Percentiles rank a stretch among this genome's conserved stretches.
phyloP scores from a whole-genome alignment of 805 yeast genomes.

The Wickerhamomyces rabaulensis region DNA sequence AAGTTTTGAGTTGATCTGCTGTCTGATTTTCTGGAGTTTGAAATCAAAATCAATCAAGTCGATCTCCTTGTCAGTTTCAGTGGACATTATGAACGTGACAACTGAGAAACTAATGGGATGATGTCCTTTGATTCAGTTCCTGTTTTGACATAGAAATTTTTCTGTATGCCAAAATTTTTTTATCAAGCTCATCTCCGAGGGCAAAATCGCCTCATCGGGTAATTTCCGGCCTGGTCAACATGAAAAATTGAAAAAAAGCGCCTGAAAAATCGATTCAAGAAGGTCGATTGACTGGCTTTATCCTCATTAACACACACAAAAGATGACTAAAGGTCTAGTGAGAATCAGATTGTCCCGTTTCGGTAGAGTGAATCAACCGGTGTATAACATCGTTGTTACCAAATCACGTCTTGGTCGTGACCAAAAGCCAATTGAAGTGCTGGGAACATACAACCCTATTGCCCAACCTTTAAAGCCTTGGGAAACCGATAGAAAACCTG shows the following conservation, averaged over 20 bases:
- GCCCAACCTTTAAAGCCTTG: constrained; percentile 66
- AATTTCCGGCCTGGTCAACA: neutral
- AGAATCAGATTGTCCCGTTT: constrained; percentile 89
- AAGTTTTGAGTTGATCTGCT: constrained; percentile 71
- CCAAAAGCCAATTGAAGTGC: constrained; percentile 85
- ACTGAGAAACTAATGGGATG: neutral
- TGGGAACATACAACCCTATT: constrained; percentile 88
- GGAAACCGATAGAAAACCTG: constrained; percentile 51
- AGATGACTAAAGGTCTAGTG: constrained; percentile 55
- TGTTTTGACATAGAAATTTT: neutral
- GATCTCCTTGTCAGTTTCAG: constrained; percentile 16
- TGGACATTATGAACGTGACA: neutral
- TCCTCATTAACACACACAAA: neutral
- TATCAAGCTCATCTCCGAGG: constrained; percentile 1
- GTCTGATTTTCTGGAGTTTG: constrained; percentile 61
- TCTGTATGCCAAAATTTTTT: constrained; percentile 1
- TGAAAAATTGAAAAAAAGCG: neutral
- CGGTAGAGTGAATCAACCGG: constrained; percentile 84
- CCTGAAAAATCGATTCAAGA: too few species aligned
- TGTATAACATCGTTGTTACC: constrained; percentile 89
- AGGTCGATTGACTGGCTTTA: too few species aligned
- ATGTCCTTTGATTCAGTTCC: neutral
- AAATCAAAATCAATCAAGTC: constrained; percentile 38
- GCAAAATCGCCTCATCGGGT: neutral
- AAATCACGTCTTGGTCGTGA: constrained; percentile 73